Evolutionary conservation across 352 stramenopile species (phyloP).

Genomic region (Globisporangium acanthophoron): DNA sequence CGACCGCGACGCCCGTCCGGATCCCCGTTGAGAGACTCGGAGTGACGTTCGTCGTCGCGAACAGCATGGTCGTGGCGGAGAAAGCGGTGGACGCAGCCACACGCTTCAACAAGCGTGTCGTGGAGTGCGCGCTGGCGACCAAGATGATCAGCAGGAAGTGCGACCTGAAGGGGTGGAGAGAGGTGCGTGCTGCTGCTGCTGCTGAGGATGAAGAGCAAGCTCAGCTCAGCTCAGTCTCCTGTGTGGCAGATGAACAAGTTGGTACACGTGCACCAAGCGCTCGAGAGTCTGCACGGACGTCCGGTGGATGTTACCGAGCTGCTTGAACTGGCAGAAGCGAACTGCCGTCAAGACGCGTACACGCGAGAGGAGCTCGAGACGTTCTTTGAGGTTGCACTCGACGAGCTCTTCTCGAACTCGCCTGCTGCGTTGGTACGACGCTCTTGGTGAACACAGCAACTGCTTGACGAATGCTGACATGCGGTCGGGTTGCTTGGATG

Average conservation of each 20-base stretch:
- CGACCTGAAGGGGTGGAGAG: slow-evolving; percentile 27
- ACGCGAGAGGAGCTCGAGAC: slow-evolving; percentile 20
- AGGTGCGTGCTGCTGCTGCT: slow-evolving; percentile 16
- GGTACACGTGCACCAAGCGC: slow-evolving; percentile 30
- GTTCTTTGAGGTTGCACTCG: slow-evolving; percentile 18
- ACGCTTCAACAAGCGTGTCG: slow-evolving; percentile 76
- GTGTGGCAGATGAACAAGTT: slow-evolving; percentile 33
- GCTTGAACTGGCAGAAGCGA: slow-evolving; percentile 14
- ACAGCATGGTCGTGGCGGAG: slow-evolving; percentile 54
- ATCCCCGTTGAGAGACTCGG: slow-evolving; percentile 23
- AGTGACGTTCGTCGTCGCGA: slow-evolving; percentile 68
- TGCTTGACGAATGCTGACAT: neutral
- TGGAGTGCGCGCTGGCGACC: slow-evolving; percentile 67
- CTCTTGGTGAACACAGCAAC: neutral
- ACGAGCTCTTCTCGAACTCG: slow-evolving; percentile 26
- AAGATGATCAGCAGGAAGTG: slow-evolving; percentile 62
- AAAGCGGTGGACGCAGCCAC: slow-evolving; percentile 67
- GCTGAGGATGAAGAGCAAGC: too few species aligned
- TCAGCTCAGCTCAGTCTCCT: neutral
- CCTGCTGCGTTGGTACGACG: slow-evolving; percentile 24
- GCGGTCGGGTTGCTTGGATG: neutral
- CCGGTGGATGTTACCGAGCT: slow-evolving; percentile 22
- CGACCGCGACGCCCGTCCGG: slow-evolving; percentile 15
- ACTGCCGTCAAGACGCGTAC: slow-evolving; percentile 25
- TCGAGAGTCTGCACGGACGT: slow-evolving; percentile 7